Base-by-base conservation (phyloP, 1,284 basidiomycete genomes). In the Cryptococcus sp. region DNA sequence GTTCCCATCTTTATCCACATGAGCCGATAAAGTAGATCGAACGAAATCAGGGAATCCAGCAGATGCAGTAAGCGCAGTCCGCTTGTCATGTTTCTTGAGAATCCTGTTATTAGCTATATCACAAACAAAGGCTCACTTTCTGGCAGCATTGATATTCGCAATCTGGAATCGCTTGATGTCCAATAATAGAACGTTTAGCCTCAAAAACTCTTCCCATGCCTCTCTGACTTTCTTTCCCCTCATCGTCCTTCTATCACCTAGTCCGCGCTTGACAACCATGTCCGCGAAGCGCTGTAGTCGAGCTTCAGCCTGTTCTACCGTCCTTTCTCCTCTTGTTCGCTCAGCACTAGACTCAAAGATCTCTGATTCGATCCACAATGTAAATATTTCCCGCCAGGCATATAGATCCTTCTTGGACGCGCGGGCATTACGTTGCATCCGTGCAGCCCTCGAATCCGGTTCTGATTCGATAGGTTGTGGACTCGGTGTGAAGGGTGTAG, bases 11-110 rank as follows among this genome's bases (percentile, higher is more conserved):
- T 54, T 49, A 46, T 65, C 60, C 14, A 67, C 56, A 34, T 62
- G 60, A 7, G 63, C 66, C 18, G 63, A 59, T n/a, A 77, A 56
- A 0, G 73, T 71, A 2, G 67, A 65, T 21, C 71, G 58, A 44
- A 74, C 64, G 54, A 78, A 78, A 21, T 63, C 52, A 3, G 76
- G 73, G 49, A 78, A 78, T 2, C 76, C 73, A 16, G 64, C 61
- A 3, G 74, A 75, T 1, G 79, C 80, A 3, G 79, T 79, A 7
- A 82, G 60, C 0, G 78, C 77, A 1, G 80, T 81, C 1, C 90
- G 84, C 72, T 96, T 97, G 24, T 88, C 83, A 69, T 96, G 93
- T 71, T 97, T 97, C 79, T 97, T 96, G 55, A 96, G 81, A 55
- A 91, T 91, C 52, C 69, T 73, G 46, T 4, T 7, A 4, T 24